A percentile compares a stretch with the other conserved stretches of the same genome.
phyloP scores from a whole-genome alignment of 2,329 filamentous ascomycete genomes.

The Fusarium succisae region DNA sequence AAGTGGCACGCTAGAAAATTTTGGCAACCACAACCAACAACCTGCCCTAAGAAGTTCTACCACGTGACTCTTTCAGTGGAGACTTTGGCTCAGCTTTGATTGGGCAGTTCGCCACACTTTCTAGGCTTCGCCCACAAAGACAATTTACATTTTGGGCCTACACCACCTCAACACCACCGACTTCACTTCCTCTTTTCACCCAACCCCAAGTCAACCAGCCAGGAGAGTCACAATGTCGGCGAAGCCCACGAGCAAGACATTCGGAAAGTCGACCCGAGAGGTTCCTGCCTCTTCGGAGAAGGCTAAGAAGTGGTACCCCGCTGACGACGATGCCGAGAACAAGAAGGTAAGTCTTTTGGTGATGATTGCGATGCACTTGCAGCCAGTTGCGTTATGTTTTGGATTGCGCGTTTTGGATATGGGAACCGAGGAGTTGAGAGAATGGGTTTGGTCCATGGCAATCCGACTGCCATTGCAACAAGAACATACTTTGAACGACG shows the following conservation, averaged over 20 bases:
- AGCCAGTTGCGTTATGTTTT: conserved; percentile 20
- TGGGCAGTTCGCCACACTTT: neutral
- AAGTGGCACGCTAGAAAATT: neutral
- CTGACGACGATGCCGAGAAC: conserved; percentile 85
- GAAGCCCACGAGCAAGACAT: conserved; percentile 88
- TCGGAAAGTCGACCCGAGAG: conserved; percentile 94
- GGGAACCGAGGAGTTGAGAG: conserved; percentile 21
- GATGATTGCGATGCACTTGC: conserved; percentile 37
- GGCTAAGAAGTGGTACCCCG: conserved; percentile 99
- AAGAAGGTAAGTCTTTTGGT: conserved; percentile 84
- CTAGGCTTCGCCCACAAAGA: conserved; percentile 48
- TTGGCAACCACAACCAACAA: neutral
- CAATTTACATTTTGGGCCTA: conserved; percentile 52
- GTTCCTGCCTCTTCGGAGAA: conserved; percentile 88
- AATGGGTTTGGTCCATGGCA: conserved; percentile 10
- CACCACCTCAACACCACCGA: conserved; percentile 47
- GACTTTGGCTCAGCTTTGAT: neutral
- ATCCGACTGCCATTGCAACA: conserved; percentile 17
- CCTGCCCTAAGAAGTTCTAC: neutral
- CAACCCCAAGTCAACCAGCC: conserved; percentile 53
- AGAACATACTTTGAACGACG: conserved; percentile 11
- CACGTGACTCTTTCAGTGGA: neutral
- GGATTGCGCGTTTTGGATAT: conserved; percentile 8
- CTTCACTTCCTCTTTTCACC: conserved; percentile 49
- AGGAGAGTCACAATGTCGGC: conserved; percentile 73